These are phyloP conservation scores for Aspergillus asperescens DNA, from an alignment of 495 filamentous ascomycete species.

Conservation along the genomic window DNA sequence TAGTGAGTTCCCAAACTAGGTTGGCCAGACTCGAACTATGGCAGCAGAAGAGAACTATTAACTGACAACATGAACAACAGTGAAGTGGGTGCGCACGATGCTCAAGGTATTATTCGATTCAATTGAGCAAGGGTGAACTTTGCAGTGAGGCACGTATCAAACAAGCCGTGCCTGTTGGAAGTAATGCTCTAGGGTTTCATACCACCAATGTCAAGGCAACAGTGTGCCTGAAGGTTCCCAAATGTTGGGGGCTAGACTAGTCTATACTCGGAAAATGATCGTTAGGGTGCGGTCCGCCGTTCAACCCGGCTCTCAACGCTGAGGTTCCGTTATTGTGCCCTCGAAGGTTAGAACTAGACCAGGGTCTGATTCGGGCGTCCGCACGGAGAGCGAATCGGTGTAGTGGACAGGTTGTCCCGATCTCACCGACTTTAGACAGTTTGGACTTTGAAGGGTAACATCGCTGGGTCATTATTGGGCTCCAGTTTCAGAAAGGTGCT, in stretches of 20 bases:
- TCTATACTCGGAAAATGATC: not conserved
- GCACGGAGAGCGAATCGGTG: not conserved
- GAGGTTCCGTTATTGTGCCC: not conserved
- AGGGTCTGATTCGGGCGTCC: not conserved
- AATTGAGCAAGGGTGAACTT: no score
- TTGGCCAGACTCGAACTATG: no score
- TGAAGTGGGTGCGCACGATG: no score
- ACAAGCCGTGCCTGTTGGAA: no score
- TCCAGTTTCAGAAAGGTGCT: not conserved
- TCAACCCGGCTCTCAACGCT: constrained; percentile 5
- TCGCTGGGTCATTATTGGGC: not conserved
- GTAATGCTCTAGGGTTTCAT: not conserved
- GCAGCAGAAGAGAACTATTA: no score
- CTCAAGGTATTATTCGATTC: no score
- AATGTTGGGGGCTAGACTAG: not conserved
- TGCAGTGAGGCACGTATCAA: no score
- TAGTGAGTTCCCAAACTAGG: no score
- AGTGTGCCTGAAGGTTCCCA: not conserved
- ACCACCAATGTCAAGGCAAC: not conserved
- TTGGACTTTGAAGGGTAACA: not conserved
- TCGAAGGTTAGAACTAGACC: not conserved
- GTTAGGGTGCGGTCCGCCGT: not conserved
- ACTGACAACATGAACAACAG: no score
- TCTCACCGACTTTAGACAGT: not conserved
- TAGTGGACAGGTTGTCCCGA: not conserved